Percentiles rank a stretch among this genome's conserved stretches.
These are phyloP conservation scores for Suillus paluster DNA, from an alignment of 768 basidiomycete species.

Conservation along the genomic window DNA sequence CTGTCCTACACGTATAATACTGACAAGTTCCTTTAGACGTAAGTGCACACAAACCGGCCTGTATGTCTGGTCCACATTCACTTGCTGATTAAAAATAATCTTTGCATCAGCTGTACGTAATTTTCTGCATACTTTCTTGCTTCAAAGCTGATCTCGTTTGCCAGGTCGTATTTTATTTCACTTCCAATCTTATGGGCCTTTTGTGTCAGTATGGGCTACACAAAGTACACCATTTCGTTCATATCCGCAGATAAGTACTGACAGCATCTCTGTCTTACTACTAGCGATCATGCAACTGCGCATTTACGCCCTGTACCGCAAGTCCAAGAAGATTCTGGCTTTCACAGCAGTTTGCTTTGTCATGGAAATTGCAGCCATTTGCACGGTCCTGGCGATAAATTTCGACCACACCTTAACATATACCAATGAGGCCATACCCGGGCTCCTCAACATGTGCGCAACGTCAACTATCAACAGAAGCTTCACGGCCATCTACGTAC, in stretches of 20 bases:
- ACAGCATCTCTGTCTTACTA: not conserved
- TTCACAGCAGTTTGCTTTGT: slow-evolving; percentile 5
- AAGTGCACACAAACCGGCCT: not conserved
- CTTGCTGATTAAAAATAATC: not conserved
- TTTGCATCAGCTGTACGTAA: not conserved
- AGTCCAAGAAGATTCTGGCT: slow-evolving; percentile 10
- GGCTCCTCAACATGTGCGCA: slow-evolving; percentile 11
- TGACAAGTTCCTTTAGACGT: slow-evolving; percentile 10
- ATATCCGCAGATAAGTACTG: not conserved
- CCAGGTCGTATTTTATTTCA: slow-evolving; percentile 13
- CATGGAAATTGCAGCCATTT: slow-evolving; percentile 12
- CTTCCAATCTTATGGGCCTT: slow-evolving; percentile 13
- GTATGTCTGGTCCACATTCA: not conserved
- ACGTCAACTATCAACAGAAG: slow-evolving; percentile 2
- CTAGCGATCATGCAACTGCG: slow-evolving; percentile 16
- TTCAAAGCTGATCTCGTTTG: not conserved
- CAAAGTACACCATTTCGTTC: slow-evolving; percentile 2
- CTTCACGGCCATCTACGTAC: slow-evolving; percentile 13
- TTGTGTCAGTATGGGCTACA: slow-evolving; percentile 12
- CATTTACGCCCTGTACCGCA: slow-evolving; percentile 15
- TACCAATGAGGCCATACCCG: slow-evolving; percentile 13
- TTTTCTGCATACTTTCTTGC: not conserved
- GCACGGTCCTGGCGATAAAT: slow-evolving; percentile 5
- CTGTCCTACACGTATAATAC: not conserved
- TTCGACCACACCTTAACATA: slow-evolving; percentile 9